Conservation (phyloP, 2,329 filamentous ascomycete species). For the Trichoderma afroharzianum region DNA sequence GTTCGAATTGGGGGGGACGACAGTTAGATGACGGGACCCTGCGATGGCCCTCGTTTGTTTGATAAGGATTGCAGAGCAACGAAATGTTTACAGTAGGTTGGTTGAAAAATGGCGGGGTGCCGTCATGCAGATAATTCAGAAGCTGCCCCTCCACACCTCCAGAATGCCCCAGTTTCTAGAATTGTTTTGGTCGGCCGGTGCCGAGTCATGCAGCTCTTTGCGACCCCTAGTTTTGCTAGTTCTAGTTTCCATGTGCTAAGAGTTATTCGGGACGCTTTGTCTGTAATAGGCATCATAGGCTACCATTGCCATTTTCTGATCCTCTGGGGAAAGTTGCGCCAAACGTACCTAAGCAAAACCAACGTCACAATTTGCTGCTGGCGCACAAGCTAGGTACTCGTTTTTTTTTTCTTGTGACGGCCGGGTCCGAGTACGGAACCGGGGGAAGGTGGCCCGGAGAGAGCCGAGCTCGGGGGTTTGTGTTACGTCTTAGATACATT, state of each 20-base stretch:
- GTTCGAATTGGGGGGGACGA: not conserved
- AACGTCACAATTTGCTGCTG: not conserved
- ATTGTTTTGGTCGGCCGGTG: conserved; percentile 2
- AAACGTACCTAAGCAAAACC: not conserved
- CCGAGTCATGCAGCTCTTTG: conserved; percentile 15
- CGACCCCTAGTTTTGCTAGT: not conserved
- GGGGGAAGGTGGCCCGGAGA: not conserved
- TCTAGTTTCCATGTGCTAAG: conserved; percentile 11
- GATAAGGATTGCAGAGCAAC: not conserved
- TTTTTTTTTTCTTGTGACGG: not conserved
- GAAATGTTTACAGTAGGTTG: not conserved
- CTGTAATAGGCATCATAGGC: not conserved
- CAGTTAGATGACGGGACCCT: not conserved
- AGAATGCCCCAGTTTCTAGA: conserved; percentile 8
- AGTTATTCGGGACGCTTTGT: not conserved
- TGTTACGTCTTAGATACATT: not conserved
- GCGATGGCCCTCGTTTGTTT: not conserved
- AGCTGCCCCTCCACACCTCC: conserved; percentile 16
- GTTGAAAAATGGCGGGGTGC: conserved; percentile 1
- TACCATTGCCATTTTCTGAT: not conserved
- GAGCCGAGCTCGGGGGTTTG: not conserved
- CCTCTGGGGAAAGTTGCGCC: not conserved
- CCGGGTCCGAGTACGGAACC: conserved; percentile 9
- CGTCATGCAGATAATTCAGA: not conserved
- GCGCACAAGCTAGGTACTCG: not conserved